Evolutionary conservation across 1,139 yeast genomes (phyloP).

Genomic region (Diutina neorugosa): DNA sequence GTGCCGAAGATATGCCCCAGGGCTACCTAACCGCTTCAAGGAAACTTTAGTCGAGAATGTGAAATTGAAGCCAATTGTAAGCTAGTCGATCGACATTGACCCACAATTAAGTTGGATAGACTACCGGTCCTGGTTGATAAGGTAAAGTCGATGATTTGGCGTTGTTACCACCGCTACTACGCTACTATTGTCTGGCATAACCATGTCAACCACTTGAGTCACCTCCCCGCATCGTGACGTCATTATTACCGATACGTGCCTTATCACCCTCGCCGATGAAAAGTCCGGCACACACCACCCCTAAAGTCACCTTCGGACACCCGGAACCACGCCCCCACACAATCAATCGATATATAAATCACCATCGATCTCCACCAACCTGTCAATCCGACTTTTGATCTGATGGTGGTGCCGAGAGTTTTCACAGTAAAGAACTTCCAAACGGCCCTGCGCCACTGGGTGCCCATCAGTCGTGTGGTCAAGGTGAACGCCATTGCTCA

Average conservation of each 20-base stretch:
- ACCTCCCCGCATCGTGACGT: not conserved
- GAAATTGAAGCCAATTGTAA: no score
- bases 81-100: no score
- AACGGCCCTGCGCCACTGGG: conserved; percentile 3
- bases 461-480: not conserved
- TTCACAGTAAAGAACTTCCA: not conserved
- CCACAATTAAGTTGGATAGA: no score
- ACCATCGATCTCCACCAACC: not conserved
- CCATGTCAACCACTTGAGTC: not conserved
- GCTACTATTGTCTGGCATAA: no score
- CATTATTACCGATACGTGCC: not conserved
- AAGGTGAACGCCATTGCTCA: not conserved
- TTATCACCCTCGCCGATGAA: not conserved
- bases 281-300: not conserved
- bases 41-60: no score
- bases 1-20: no score
- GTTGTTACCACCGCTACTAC: no score
- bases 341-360: not conserved
- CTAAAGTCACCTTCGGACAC: not conserved
- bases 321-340: not conserved
- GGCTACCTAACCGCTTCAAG: no score
- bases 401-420: not conserved
- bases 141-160: no score
- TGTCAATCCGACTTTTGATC: not conserved
- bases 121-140: no score